phyloP scores from a whole-genome alignment of 257 asterid species.

The Gentiana straminea region DNA sequence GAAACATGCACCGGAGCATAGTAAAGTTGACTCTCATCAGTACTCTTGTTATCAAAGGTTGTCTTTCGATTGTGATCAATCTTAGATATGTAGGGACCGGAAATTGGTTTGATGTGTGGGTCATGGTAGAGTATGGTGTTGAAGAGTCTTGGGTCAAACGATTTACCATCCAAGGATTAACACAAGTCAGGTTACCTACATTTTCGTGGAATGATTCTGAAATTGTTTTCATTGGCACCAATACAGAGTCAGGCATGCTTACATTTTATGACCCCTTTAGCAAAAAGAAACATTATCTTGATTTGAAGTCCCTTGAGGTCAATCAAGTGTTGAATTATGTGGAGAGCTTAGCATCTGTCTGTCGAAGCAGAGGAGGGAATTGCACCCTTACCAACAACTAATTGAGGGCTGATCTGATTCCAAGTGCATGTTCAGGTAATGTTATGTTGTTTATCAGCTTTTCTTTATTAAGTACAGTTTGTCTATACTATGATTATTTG shows the following conservation, averaged over 20 bases:
- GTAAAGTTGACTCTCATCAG: no score
- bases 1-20: no score
- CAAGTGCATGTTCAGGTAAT: no score
- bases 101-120: not conserved
- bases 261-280: not conserved
- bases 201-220: not conserved
- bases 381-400: no score
- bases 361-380: not conserved
- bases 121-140: not conserved
- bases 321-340: constrained; percentile 4
- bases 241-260: not conserved
- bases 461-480: no score
- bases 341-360: constrained; percentile 1
- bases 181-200: not conserved
- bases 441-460: no score
- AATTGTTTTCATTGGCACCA: not conserved
- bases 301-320: not conserved
- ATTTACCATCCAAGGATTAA: not conserved
- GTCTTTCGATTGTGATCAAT: not conserved
- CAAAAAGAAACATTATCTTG: not conserved
- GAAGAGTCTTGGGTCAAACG: not conserved
- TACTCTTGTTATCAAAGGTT: not conserved
- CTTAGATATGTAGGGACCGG: not conserved
- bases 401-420: no score
- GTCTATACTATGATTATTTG: no score